Base-by-base conservation (phyloP, 345 rosid species). In the Pistacia atlantica region DNA sequence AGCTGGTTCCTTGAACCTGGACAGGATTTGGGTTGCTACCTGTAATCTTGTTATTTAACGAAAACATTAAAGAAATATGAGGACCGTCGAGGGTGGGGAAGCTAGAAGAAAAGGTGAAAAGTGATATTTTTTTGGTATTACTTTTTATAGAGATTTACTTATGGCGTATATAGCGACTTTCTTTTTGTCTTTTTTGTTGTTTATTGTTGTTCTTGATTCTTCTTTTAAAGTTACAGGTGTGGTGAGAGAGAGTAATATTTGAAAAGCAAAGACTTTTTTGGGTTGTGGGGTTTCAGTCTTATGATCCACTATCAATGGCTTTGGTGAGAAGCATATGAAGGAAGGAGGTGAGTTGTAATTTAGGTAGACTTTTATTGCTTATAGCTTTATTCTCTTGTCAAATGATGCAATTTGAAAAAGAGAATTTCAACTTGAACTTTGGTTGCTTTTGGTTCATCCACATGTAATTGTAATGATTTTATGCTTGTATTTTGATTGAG, bases 221-320 rank as follows among this genome's bases (percentile, higher is more conserved):
- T 60, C 37, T 69, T 33, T 71, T 14, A 42, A 42, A 61, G 68
- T 28, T 33, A 45, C 73, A 75, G 76, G 33, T 63, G 18, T 49
- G 14, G 13, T 35, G 11, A 18, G 18, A 35, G 49, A 22, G n/a
- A 65, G 65, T 55, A 72, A 45, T 63, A 12, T 77, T 65, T 31
- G 17, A 51, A 49, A 25, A 25, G 38, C 12, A 51, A 33, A 20
- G 12, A 22, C 46, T 25, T 57, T 67, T 63, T 63, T 22, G 55
- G 48, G 35, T 61, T 62, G 74, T 59, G 56, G 59, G 78, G 31
- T 37, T 56, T 63, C 1, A 7, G 72, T 61, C 79, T 69, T 58
- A n/a, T 57, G 35, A 48, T 69, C 89, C 94, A 87, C 94, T 87
- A 85, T 82, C 89, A 82, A 79, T 71, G 93, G 93, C 79, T 74